Conservation (phyloP, 2,329 filamentous ascomycete genomes). For the Xylariaceae sp. region DNA sequence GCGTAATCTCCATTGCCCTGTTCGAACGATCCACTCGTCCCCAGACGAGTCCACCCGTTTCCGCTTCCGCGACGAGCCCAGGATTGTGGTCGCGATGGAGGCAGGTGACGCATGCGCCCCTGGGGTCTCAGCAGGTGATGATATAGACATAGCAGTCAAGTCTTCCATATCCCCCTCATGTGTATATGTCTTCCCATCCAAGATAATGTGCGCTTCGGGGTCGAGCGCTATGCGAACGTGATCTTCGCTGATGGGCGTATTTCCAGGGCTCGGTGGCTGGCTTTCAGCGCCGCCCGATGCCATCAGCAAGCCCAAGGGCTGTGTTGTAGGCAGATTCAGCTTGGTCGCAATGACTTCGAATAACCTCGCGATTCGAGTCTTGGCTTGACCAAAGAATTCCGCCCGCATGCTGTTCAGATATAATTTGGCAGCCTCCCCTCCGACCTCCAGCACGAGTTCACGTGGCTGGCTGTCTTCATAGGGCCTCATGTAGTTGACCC, state of each 20-base stretch:
- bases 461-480: slow-evolving; percentile 71
- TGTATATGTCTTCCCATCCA: slow-evolving; percentile 51
- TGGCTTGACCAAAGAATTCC: slow-evolving; percentile 68
- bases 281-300: slow-evolving; percentile 55
- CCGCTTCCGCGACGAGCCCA: slow-evolving; percentile 41
- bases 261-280: slow-evolving; percentile 61
- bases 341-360: slow-evolving; percentile 79
- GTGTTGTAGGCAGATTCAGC: slow-evolving; percentile 60
- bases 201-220: slow-evolving; percentile 50
- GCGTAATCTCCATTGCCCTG: slow-evolving; percentile 66
- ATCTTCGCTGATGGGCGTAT: slow-evolving; percentile 65
- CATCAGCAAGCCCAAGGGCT: slow-evolving; percentile 63
- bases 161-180: slow-evolving; percentile 30
- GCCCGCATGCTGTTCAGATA: slow-evolving; percentile 46
- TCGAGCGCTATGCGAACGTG: slow-evolving; percentile 61
- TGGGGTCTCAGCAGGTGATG: slow-evolving; percentile 32
- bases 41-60: slow-evolving; percentile 38
- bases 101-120: slow-evolving; percentile 33
- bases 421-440: slow-evolving; percentile 53
- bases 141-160: slow-evolving; percentile 28
- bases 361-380: slow-evolving; percentile 64
- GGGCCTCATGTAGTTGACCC: slow-evolving; percentile 76
- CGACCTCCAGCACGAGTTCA: slow-evolving; percentile 77
- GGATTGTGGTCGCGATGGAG: slow-evolving; percentile 26
- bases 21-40: slow-evolving; percentile 58